phyloP scores from a whole-genome alignment of 140 eudicot genomes.

The Stevia rebaudiana region DNA sequence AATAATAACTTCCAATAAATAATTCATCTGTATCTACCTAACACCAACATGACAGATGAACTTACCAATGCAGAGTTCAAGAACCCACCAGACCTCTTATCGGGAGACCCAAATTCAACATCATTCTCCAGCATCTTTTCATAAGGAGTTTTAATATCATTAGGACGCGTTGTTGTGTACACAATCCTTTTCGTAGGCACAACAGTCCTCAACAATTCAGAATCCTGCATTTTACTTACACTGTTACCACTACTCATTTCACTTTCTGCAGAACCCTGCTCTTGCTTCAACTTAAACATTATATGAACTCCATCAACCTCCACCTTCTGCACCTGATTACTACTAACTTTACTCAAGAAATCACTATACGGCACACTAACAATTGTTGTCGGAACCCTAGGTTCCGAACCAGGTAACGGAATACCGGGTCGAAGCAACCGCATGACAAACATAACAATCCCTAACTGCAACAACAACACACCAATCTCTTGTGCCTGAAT shows the following conservation, averaged over 20 bases:
- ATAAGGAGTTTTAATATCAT: slow-evolving; percentile 79
- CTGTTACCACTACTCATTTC: slow-evolving; percentile 19
- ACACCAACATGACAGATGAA: slow-evolving; percentile 1
- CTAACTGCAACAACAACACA: slow-evolving; percentile 71
- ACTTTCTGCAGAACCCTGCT: slow-evolving; percentile 21
- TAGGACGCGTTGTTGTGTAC: slow-evolving; percentile 78
- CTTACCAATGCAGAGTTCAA: slow-evolving; percentile 91
- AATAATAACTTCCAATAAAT: background rate
- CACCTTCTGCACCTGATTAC: slow-evolving; percentile 81
- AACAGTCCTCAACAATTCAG: slow-evolving; percentile 57
- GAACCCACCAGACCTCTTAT: slow-evolving; percentile 92
- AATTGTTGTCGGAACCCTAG: slow-evolving; percentile 55
- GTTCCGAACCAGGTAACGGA: slow-evolving; percentile 82
- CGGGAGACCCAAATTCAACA: slow-evolving; percentile 93
- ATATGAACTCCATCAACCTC: slow-evolving; percentile 97
- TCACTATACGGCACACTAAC: slow-evolving; percentile 92
- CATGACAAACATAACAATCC: slow-evolving; percentile 84
- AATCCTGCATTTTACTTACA: slow-evolving; percentile 55
- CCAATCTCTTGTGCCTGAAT: slow-evolving; percentile 90
- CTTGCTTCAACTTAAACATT: slow-evolving; percentile 70
- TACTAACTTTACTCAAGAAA: slow-evolving; percentile 66
- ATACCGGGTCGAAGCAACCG: slow-evolving; percentile 74
- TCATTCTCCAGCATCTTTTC: slow-evolving; percentile 85
- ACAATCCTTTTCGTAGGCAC: slow-evolving; percentile 66
- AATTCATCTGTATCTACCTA: background rate